Conservation (phyloP, 1,284 basidiomycete species). For the Naganishia sp. region DNA sequence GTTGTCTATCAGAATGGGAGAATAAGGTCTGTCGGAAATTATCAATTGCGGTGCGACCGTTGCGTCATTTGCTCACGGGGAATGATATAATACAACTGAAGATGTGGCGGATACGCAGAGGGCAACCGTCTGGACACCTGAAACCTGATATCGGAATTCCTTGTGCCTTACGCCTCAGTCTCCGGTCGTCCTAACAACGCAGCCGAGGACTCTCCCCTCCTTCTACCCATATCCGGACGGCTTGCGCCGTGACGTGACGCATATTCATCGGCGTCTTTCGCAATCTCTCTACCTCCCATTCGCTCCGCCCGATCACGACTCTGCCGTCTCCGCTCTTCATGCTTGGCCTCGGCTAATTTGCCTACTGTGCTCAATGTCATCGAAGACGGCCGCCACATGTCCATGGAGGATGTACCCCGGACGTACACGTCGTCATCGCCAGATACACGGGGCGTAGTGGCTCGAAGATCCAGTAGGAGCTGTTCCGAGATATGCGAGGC, state of each 20-base stretch:
- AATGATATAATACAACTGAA: no score
- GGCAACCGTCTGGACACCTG: no score
- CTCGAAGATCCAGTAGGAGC: conserved; percentile 15
- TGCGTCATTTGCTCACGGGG: no score
- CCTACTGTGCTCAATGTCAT: conserved; percentile 30
- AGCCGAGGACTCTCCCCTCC: conserved; percentile 40
- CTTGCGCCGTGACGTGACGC: conserved; percentile 39
- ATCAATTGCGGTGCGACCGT: neutral
- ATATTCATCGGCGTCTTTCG: conserved; percentile 41
- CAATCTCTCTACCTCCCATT: conserved; percentile 39
- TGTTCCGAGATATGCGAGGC: conserved; percentile 19
- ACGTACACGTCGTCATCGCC: conserved; percentile 5
- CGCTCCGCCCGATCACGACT: neutral
- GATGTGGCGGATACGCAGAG: no score
- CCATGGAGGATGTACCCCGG: conserved; percentile 32
- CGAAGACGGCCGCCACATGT: conserved; percentile 30
- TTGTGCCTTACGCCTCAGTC: conserved; percentile 3
- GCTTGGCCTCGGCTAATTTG: conserved; percentile 30
- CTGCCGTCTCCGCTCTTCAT: conserved; percentile 34
- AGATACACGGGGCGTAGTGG: neutral
- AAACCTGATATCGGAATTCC: no score
- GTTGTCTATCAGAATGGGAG: no score
- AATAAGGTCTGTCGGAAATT: no score
- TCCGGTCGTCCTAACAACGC: conserved; percentile 28
- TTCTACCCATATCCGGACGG: conserved; percentile 40